Conservation (phyloP, 1,139 yeast genomes). For the Sugiyamaella grinbergsii region DNA sequence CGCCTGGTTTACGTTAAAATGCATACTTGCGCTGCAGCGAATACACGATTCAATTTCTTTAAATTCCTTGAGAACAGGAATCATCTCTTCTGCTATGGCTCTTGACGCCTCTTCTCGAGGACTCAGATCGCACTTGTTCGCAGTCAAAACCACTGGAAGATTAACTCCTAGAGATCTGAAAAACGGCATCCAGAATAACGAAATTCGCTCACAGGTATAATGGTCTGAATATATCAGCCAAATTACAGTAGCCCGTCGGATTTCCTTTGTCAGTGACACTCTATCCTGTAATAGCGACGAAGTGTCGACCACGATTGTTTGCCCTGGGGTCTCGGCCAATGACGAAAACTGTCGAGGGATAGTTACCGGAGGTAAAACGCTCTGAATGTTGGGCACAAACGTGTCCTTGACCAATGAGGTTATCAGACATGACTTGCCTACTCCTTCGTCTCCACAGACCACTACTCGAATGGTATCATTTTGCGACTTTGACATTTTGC, state of each 20-base stretch:
- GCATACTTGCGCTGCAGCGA: constrained; percentile 78
- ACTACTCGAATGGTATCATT: constrained; percentile 63
- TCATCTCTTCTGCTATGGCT: constrained; percentile 67
- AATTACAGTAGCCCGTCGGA: constrained; percentile 84
- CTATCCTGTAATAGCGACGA: constrained; percentile 59
- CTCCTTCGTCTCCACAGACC: constrained; percentile 91
- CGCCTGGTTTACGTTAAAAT: constrained; percentile 80
- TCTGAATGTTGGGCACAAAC: constrained; percentile 72
- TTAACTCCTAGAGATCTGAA: constrained; percentile 91
- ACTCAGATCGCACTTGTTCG: constrained; percentile 69
- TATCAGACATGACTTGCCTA: constrained; percentile 55
- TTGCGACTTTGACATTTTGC: constrained; percentile 16
- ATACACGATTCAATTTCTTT: constrained; percentile 93
- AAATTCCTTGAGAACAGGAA: constrained; percentile 83
- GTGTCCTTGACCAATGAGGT: constrained; percentile 79
- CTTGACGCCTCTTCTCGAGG: constrained; percentile 39
- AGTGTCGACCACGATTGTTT: constrained; percentile 77
- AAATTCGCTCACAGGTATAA: constrained; percentile 87
- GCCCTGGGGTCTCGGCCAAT: constrained; percentile 54
- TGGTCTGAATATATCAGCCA: constrained; percentile 93
- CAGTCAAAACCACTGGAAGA: constrained; percentile 83
- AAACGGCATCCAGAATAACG: constrained; percentile 92
- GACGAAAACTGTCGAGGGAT: constrained; percentile 68
- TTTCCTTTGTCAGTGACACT: constrained; percentile 63
- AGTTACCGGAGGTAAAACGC: constrained; percentile 78